Base-by-base conservation (phyloP, 768 basidiomycete genomes). In the Kockovaella imperatae region DNA sequence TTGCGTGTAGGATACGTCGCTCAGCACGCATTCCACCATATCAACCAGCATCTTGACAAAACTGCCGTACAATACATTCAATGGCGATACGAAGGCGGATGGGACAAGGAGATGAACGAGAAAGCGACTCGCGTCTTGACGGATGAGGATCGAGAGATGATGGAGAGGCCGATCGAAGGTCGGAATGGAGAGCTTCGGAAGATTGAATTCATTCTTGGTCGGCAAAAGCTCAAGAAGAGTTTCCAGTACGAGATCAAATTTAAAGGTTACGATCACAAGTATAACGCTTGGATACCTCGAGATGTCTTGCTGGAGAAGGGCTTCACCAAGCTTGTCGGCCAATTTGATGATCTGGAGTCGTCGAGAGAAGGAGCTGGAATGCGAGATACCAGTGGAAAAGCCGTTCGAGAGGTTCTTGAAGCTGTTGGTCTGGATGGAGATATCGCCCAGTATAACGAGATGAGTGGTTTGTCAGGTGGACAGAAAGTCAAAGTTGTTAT, bases 41-140 rank as follows among this genome's bases (percentile, higher is more conserved):
- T 93, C 62, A 59, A 59, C 53, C 54, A 46, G 60, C 91, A 97
- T 75, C 71, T 97, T 35, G 89, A 93, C 73, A 95, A 97, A 75
- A 93, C 90, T 4, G 87, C 93, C 21, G 86, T 91, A 52, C 84
- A 83, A 46, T 97, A 97, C 67, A 95, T 96, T 62, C 89, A 95
- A 74, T 97, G 91, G 91, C 85, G 91, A 60, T 97, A 90, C 80
- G 91, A 96, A 69, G 91, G 95, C 71, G 93, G 91, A 41, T 86
- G 93, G 72, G 91, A 97, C 77, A 85, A 89, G 57, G 91, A 97
- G 74, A 74, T 93, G 29, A 61, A 95, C 56, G 87, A 91, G 73
- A 95, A 96, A 72, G 81, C 79, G 4, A 90, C 88, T 3, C 87
- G 93, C 52, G 80, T 80, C n/a, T 72, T 97, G 55, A 86, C 87